These are phyloP conservation scores for Phytophthora ramorum DNA, from an alignment of 352 stramenopile species.

Conservation along the genomic window DNA sequence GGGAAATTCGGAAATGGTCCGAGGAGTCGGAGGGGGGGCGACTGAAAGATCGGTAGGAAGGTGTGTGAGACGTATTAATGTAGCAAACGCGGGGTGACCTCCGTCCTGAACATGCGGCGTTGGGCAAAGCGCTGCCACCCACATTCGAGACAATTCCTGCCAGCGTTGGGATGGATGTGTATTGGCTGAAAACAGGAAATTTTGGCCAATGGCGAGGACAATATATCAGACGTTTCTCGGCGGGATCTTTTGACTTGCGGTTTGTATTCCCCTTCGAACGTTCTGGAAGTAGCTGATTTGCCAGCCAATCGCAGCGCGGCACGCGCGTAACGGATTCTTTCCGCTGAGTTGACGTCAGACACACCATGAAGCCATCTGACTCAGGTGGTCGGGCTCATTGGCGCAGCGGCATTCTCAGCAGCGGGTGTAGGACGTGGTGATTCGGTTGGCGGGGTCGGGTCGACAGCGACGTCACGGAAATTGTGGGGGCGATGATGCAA, in stretches of 20 bases:
- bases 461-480: too few species aligned
- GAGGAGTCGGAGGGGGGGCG: background rate
- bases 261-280: conserved; percentile 14
- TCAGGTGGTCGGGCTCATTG: too few species aligned
- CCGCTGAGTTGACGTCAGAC: conserved; percentile 7
- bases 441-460: too few species aligned
- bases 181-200: background rate
- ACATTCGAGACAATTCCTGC: conserved; percentile 21
- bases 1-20: conserved; percentile 33
- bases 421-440: too few species aligned
- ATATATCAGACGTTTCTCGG: too few species aligned
- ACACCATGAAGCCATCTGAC: conserved; percentile 14
- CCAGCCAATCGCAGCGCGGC: conserved; percentile 10
- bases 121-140: conserved; percentile 15
- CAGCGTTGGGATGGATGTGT: background rate
- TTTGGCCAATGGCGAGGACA: too few species aligned
- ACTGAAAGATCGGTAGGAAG: conserved; percentile 17
- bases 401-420: too few species aligned
- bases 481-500: too few species aligned
- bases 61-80: background rate
- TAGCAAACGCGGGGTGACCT: background rate
- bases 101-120: too few species aligned
- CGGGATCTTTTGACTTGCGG: conserved; percentile 6
- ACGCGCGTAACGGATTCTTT: conserved; percentile 25
- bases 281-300: conserved; percentile 1